Evolutionary conservation across 2,329 filamentous ascomycete species (phyloP).

Genomic region (Trichoderma lentiforme): DNA sequence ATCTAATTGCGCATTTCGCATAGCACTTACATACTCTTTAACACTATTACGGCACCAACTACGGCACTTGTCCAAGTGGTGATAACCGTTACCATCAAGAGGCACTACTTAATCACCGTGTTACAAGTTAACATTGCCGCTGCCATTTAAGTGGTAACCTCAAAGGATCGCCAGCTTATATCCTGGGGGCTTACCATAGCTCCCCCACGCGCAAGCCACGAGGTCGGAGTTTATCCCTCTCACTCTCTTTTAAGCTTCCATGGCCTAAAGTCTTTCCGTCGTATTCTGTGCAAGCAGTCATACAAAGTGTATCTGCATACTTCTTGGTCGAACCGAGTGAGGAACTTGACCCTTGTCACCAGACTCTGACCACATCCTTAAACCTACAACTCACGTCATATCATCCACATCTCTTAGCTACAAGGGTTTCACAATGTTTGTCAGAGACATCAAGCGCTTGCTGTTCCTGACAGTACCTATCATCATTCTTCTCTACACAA

Average conservation of each 20-base stretch:
- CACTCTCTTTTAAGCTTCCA: background rate
- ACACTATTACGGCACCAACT: background rate
- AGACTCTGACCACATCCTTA: background rate
- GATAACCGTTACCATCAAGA: background rate
- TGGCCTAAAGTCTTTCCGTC: background rate
- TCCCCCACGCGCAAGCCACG: background rate
- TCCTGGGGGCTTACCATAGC: background rate
- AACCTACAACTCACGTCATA: background rate
- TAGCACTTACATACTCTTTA: background rate
- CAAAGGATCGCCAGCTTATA: background rate
- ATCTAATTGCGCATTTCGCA: background rate
- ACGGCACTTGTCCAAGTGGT: background rate
- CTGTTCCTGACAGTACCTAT: slow-evolving; percentile 31
- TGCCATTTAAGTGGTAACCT: background rate
- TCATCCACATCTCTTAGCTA: background rate
- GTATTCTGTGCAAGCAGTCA: background rate
- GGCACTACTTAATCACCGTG: background rate
- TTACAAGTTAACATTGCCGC: background rate
- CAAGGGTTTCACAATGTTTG: slow-evolving; percentile 28
- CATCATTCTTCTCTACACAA: slow-evolving; percentile 31
- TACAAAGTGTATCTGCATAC: background rate
- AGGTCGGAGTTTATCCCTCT: background rate
- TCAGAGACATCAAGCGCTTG: slow-evolving; percentile 32
- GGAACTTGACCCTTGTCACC: background rate
- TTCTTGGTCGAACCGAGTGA: background rate